phyloP scores from a whole-genome alignment of 179 eudicot species.

The Sideroxylon spinosum region DNA sequence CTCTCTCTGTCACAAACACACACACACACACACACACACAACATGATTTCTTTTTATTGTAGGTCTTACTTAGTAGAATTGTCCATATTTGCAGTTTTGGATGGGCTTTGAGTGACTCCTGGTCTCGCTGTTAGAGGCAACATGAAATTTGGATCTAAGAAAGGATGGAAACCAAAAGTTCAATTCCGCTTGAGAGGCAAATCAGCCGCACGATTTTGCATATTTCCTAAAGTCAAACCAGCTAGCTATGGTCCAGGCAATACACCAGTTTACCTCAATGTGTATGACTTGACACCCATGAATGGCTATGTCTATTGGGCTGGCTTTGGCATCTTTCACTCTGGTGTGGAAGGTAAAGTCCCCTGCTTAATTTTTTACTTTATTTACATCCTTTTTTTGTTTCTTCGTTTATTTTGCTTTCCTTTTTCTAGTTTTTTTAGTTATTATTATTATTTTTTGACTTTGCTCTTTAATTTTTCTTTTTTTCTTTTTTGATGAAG shows the following conservation, averaged over 20 bases:
- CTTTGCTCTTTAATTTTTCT: too few species aligned
- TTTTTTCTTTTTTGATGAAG: too few species aligned
- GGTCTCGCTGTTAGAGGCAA: constrained; percentile 17
- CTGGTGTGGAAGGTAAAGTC: constrained; percentile 85
- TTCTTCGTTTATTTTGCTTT: not conserved
- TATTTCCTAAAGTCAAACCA: constrained; percentile 67
- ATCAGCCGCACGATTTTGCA: constrained; percentile 61
- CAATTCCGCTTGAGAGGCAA: constrained; percentile 59
- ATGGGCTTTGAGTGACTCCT: constrained; percentile 25
- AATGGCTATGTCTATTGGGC: constrained; percentile 94
- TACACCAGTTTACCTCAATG: constrained; percentile 84
- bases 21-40: too few species aligned
- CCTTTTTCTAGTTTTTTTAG: too few species aligned
- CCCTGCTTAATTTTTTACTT: constrained; percentile 7
- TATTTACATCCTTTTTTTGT: not conserved
- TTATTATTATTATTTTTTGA: too few species aligned
- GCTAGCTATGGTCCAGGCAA: constrained; percentile 49
- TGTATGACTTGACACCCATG: constrained; percentile 67
- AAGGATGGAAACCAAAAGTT: constrained; percentile 65
- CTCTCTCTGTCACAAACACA: not conserved
- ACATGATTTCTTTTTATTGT: not conserved
- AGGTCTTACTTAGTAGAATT: constrained; percentile 12
- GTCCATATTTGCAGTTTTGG: constrained; percentile 27
- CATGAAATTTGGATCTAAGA: constrained; percentile 66
- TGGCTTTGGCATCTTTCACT: constrained; percentile 91